These are phyloP conservation scores for Rhizopogon roseolus DNA, from an alignment of 768 basidiomycete genomes.

Conservation along the genomic window DNA sequence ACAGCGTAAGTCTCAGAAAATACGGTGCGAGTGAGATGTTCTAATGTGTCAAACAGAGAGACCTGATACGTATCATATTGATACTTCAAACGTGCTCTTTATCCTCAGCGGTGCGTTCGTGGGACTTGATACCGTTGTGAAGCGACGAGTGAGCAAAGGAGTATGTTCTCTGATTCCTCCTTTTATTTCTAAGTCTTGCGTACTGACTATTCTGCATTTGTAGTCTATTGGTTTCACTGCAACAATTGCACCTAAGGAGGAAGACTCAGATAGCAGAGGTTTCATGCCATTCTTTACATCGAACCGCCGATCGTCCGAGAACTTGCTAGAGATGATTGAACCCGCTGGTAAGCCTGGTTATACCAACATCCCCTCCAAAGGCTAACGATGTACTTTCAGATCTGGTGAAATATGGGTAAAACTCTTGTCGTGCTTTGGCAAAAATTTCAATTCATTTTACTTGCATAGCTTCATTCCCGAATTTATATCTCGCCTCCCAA, in stretches of 20 bases:
- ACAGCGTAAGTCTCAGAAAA: conserved; percentile 19
- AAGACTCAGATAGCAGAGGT: conserved; percentile 30
- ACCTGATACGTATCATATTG: conserved; percentile 69
- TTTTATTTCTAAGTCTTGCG: background rate
- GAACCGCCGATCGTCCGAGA: conserved; percentile 51
- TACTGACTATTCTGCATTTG: background rate
- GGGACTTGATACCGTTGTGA: conserved; percentile 80
- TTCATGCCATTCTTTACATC: conserved; percentile 74
- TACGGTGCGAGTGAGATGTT: conserved; percentile 15
- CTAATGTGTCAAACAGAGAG: conserved; percentile 34
- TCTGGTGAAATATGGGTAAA: conserved; percentile 78
- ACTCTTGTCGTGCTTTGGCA: background rate
- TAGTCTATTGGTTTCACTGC: conserved; percentile 90
- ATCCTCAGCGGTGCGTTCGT: conserved; percentile 95
- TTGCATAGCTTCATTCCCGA: conserved; percentile 81
- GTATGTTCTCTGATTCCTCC: conserved; percentile 40
- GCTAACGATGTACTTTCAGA: conserved; percentile 37
- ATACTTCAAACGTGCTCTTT: conserved; percentile 92
- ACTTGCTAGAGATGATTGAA: conserved; percentile 65
- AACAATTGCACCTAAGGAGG: conserved; percentile 35
- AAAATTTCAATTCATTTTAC: background rate
- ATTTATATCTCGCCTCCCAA: conserved; percentile 90
- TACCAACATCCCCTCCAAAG: background rate
- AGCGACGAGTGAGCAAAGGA: conserved; percentile 76
- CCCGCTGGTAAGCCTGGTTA: conserved; percentile 45